A percentile compares a stretch with the other conserved stretches of the same genome.
Evolutionary conservation across 805 yeast species (phyloP).

Genomic region (Huiozyma naganishii): DNA sequence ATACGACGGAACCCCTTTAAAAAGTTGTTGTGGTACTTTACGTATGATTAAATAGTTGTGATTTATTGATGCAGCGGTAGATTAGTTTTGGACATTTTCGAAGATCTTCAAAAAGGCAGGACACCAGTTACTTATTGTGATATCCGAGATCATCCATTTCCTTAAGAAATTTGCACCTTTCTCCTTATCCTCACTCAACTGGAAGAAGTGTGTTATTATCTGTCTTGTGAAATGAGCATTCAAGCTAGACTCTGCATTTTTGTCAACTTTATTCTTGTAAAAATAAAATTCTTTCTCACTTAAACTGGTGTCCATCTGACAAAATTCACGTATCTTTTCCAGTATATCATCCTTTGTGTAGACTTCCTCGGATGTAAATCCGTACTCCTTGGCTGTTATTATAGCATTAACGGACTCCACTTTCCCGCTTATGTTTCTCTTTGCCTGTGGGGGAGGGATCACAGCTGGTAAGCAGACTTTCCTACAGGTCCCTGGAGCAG

Average conservation of each 20-base stretch:
- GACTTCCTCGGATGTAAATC: background rate
- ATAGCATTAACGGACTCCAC: background rate
- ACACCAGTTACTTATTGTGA: slow-evolving; percentile 55
- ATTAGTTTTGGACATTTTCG: slow-evolving; percentile 22
- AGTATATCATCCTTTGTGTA: slow-evolving; percentile 5
- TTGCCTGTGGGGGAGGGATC: slow-evolving; percentile 3
- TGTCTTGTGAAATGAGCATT: slow-evolving; percentile 20
- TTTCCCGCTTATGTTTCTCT: background rate
- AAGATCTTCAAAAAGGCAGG: slow-evolving; percentile 51
- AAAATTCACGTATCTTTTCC: slow-evolving; percentile 16
- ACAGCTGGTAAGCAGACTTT: slow-evolving; percentile 1
- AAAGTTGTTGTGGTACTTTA: too few species aligned
- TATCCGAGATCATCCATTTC: slow-evolving; percentile 46
- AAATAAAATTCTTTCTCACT: slow-evolving; percentile 34
- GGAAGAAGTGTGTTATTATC: slow-evolving; percentile 19
- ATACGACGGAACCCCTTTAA: too few species aligned
- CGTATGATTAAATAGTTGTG: too few species aligned
- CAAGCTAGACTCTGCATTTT: slow-evolving; percentile 19
- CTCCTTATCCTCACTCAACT: slow-evolving; percentile 14
- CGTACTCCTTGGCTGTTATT: background rate
- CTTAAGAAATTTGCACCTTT: slow-evolving; percentile 30
- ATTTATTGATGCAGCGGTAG: background rate
- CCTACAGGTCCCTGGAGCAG: slow-evolving; percentile 2
- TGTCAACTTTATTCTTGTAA: slow-evolving; percentile 33
- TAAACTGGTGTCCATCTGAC: slow-evolving; percentile 24